Conservation (phyloP, 2,329 filamentous ascomycete species). For the Xylaria polymorpha region DNA sequence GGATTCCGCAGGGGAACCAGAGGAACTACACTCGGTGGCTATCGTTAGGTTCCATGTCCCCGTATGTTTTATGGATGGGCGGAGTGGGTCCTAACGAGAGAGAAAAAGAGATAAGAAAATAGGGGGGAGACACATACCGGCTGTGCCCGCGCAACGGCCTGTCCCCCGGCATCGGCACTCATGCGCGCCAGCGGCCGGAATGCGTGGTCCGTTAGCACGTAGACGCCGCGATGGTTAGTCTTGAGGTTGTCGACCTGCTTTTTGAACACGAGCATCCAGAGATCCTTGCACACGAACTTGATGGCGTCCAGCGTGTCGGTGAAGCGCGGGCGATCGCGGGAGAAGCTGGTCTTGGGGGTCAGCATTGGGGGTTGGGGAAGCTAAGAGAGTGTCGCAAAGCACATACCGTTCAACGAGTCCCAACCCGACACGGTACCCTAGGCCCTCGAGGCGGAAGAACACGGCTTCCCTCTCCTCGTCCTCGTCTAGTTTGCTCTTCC, state of each 20-base stretch:
- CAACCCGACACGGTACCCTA: conserved; percentile 93
- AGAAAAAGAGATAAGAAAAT: conserved; percentile 26
- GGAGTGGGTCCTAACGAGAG: no score
- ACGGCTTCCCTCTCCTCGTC: conserved; percentile 88
- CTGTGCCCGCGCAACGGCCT: conserved; percentile 79
- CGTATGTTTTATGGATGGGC: no score
- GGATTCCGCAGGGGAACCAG: conserved; percentile 94
- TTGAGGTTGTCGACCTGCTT: conserved; percentile 99
- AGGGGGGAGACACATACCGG: conserved; percentile 67
- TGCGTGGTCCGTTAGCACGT: conserved; percentile 91
- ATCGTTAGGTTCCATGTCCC: conserved; percentile 19
- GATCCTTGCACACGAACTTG: conserved; percentile 98
- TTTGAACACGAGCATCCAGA: conserved; percentile 93
- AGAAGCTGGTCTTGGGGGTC: conserved; percentile 68
- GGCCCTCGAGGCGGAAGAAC: conserved; percentile 82
- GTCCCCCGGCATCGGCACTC: conserved; percentile 82
- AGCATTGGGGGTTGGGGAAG: neutral
- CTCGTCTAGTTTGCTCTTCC: conserved; percentile 67
- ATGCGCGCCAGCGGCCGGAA: conserved; percentile 92
- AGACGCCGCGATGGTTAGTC: conserved; percentile 96
- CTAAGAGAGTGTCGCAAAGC: no score
- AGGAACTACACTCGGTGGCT: conserved; percentile 71
- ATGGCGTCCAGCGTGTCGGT: conserved; percentile 94
- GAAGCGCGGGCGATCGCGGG: conserved; percentile 85
- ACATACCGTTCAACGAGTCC: conserved; percentile 88